Percentiles rank a stretch among this genome's conserved stretches.
Conservation (phyloP, 164 flowering plant genomes). For the Liquidambar formosana region DNA sequence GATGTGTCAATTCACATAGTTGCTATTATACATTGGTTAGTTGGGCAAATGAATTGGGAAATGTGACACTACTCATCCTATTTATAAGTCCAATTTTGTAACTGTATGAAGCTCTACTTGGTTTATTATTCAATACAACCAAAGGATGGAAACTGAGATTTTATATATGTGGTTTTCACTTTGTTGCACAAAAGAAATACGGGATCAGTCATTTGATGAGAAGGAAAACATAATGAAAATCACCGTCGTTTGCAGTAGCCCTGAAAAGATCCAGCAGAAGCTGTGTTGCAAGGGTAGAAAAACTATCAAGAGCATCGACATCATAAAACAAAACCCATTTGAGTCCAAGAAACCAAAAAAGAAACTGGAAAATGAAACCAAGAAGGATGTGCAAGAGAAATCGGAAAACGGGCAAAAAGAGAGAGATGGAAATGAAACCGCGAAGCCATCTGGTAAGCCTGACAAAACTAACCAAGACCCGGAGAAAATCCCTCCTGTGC, state of each 20-base stretch:
- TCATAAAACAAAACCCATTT: conserved; percentile 24
- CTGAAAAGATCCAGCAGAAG: conserved; percentile 52
- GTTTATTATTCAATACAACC: no score
- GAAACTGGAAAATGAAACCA: conserved; percentile 7
- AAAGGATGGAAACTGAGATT: no score
- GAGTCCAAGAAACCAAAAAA: conserved; percentile 5
- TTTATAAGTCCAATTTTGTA: no score
- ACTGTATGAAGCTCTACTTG: no score
- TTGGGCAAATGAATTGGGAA: no score
- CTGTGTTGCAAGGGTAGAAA: conserved; percentile 49
- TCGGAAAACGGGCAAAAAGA: conserved; percentile 14
- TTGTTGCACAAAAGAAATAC: conserved; percentile 53
- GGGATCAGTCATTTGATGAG: conserved; percentile 54
- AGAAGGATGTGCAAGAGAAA: conserved; percentile 11
- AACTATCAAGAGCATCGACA: conserved; percentile 52
- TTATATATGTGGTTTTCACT: no score
- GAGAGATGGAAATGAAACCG: not conserved
- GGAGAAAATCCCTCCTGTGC: no score
- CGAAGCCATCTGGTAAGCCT: no score
- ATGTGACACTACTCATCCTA: no score
- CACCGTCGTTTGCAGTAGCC: conserved; percentile 52
- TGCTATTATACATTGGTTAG: no score
- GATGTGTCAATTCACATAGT: no score
- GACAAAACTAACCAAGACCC: no score
- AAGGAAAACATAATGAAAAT: conserved; percentile 53